Conservation (phyloP, 768 basidiomycete species). For the Sutorius australiensis region DNA sequence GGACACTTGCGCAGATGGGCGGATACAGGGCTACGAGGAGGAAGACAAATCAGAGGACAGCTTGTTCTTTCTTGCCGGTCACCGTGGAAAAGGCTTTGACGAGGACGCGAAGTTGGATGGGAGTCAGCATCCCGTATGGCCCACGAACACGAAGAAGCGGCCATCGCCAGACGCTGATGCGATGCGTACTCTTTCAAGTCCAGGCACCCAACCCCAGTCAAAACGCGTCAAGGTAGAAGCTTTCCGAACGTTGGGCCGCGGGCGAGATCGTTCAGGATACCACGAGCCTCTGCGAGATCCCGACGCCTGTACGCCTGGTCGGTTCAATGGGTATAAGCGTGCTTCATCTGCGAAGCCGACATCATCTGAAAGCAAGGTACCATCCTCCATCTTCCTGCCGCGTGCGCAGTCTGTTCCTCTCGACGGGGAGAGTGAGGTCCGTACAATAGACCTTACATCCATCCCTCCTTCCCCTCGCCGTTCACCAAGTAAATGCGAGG, state of each 20-base stretch:
- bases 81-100: not conserved
- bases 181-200: slow-evolving; percentile 9
- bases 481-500: slow-evolving; percentile 18
- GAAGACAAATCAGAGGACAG: slow-evolving; percentile 36
- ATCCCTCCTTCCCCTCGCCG: slow-evolving; percentile 26
- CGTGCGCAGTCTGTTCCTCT: slow-evolving; percentile 33
- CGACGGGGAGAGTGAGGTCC: slow-evolving; percentile 8
- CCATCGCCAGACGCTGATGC: slow-evolving; percentile 26
- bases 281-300: slow-evolving; percentile 21
- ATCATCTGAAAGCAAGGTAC: slow-evolving; percentile 12
- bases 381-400: slow-evolving; percentile 10
- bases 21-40: slow-evolving; percentile 2
- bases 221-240: slow-evolving; percentile 28
- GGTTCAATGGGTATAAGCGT: slow-evolving; percentile 8
- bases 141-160: slow-evolving; percentile 26
- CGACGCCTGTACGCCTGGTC: slow-evolving; percentile 4
- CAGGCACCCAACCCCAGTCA: slow-evolving; percentile 12
- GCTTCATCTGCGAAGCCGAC: slow-evolving; percentile 23
- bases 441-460: slow-evolving; percentile 19
- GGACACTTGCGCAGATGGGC: not conserved
- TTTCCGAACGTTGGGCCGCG: slow-evolving; percentile 10
- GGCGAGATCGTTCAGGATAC: slow-evolving; percentile 15
- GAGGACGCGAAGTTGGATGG: not conserved
- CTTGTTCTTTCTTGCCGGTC: slow-evolving; percentile 27
- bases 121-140: not conserved